Evolutionary conservation across 305 asterid genomes (phyloP), one percentile per base, ranked within the genome.

Genomic region (Nicotiana rustica): DNA sequence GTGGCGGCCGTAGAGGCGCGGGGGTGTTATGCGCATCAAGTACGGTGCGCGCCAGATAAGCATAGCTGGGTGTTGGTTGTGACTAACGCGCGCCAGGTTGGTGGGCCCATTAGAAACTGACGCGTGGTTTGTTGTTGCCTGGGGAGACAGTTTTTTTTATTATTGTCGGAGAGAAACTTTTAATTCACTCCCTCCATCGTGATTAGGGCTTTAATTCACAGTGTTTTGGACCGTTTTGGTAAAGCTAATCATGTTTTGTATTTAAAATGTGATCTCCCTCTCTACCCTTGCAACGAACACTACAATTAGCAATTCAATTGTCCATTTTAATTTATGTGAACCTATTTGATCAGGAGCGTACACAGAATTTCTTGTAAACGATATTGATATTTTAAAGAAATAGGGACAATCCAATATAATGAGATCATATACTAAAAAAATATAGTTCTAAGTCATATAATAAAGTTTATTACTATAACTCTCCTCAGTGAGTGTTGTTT

Each of bases 21-120:
- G 64, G n/a, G 79, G 64, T 18, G 25, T 73, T 10, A 61, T 73
- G 79, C 64, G 80, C 29, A 75, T 75, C 79, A 49, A 73, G 41
- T 21, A 8, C 41, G 61, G 29, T 73, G 10, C 15, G 65, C 65
- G 65, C 79, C 64, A 75, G 79, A 75, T 75, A 25, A 75, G 61
- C 62, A 49, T 44, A 29, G 47, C 7, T 25, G 80, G 80, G 29
- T 2, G 80, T 75, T 75, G 0, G 80, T 75, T 52, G 38, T 0
- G 47, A 25, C 65, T 29, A 75, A 75, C 15, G 44, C 44, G 80
- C 47, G 65, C 80, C 80, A 75, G 65, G 65, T 75, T 52, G 64
- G 80, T 75, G 47, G 80, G 25, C 25, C 80, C 65, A n/a, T 75
- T 75, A 52, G 5, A 52, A 75, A 52, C 64, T 25, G 80, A 75